A percentile compares a stretch with the other conserved stretches of the same genome.
phyloP scores from a whole-genome alignment of 177 flowering plant species.

The Telopea speciosissima region DNA sequence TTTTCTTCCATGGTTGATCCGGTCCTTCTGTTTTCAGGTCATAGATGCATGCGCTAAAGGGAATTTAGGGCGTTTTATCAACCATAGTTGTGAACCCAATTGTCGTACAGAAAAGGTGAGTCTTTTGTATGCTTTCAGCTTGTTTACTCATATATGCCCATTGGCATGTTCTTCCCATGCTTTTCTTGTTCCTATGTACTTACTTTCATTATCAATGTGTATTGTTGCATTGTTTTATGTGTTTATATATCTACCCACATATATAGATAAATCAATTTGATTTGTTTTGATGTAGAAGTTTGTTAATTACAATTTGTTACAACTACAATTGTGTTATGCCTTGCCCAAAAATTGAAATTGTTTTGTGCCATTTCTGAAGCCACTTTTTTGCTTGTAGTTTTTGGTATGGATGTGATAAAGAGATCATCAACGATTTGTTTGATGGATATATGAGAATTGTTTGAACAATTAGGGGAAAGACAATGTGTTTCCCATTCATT shows the following conservation, averaged over 20 bases:
- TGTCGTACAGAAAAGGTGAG: slow-evolving; percentile 98
- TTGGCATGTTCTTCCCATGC: not conserved
- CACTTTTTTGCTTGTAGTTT: no score
- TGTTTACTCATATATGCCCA: not conserved
- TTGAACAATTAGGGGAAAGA: no score
- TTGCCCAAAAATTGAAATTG: not conserved
- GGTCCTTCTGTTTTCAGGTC: slow-evolving; percentile 44
- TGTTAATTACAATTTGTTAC: not conserved
- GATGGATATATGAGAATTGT: no score
- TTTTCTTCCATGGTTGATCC: not conserved
- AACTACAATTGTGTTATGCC: not conserved
- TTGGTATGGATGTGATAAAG: no score
- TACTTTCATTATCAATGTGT: not conserved
- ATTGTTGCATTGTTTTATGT: no score
- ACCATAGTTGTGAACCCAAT: slow-evolving; percentile 98
- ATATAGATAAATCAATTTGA: not conserved
- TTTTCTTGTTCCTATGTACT: not conserved
- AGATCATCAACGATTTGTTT: no score
- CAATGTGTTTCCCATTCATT: no score
- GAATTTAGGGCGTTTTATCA: slow-evolving; percentile 93
- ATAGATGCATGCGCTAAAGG: slow-evolving; percentile 98
- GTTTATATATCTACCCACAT: not conserved
- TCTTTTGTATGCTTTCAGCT: not conserved
- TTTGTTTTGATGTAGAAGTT: not conserved
- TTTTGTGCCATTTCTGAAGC: no score